A percentile compares a stretch with the other conserved stretches of the same genome.
These are phyloP conservation scores for Cenchrus purpureus DNA, from an alignment of 176 grass and related monocot genomes.

Conservation along the genomic window DNA sequence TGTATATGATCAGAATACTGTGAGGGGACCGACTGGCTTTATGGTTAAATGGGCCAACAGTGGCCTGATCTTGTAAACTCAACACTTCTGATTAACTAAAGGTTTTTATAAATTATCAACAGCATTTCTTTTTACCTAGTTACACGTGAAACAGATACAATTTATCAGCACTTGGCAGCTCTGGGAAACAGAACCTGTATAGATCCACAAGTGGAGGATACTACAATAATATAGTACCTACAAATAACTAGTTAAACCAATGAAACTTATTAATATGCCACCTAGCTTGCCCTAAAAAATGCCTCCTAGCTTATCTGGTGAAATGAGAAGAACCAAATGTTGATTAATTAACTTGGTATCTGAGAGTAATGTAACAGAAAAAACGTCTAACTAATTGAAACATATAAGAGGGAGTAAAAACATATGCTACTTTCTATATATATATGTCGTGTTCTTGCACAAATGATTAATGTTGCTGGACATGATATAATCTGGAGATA, in stretches of 20 bases:
- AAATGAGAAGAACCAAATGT: neutral
- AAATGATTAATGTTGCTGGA: too few species aligned
- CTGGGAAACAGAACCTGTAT: neutral
- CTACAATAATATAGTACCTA: neutral
- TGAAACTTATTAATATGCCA: too few species aligned
- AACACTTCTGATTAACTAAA: neutral
- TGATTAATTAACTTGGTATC: neutral
- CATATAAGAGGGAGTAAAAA: too few species aligned
- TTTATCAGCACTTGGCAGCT: neutral
- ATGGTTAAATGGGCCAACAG: neutral
- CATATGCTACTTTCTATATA: too few species aligned
- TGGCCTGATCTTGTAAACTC: neutral
- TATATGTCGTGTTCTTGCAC: too few species aligned
- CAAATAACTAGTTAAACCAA: neutral
- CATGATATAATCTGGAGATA: too few species aligned
- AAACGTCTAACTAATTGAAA: neutral
- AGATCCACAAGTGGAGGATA: neutral
- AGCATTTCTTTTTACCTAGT: neutral
- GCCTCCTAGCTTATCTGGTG: neutral
- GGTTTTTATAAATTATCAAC: neutral
- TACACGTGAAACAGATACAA: slow-evolving; percentile 1
- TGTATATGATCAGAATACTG: neutral
- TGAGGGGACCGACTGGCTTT: neutral
- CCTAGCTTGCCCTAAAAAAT: neutral
- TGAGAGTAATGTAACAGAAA: neutral